Base-by-base conservation (phyloP, 345 rosid genomes). In the Nasturtium officinale region DNA sequence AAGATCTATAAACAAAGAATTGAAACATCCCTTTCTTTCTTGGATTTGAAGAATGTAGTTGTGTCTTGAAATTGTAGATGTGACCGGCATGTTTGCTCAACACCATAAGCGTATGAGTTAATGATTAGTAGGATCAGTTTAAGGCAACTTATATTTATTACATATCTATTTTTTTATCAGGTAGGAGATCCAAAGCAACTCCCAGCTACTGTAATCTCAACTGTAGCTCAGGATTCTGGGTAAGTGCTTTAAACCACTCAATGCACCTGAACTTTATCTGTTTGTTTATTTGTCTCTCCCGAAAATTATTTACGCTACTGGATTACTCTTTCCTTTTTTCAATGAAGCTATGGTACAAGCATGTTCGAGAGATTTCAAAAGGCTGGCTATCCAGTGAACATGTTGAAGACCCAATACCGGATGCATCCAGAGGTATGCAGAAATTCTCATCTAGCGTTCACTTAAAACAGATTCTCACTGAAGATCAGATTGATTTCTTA, bases 151-250 rank as follows among this genome's bases (percentile, higher is more conserved):
- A 13, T 58, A 48, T 30, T 67, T 18, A 73, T 74, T 47, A 54
- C 38, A 55, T 53, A n/a, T 69, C 10, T 12, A 2, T 65, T 46
- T 78, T 40, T 78, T 17, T 61, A 61, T 73, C 73, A 91, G 99
- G 96, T 95, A 20, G 97, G 98, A 32, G 96, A 95, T 83, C 96
- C 99, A 0, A 90, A 88, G 78, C 99, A 95, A 83, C 84, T 95
- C 58, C 96, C 99, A 52, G 99, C 96, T 73, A 91, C 99, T 65
- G 99, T 95, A 13, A 95, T 95, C 78, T 95, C 99, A 72, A 74
- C 90, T 16, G 55, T 79, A 69, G 97, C 99, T 70, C 85, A 77
- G 75, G 83, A 84, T 71, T 71, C 80, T 51, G 96, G 99, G 99
- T 95, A 84, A 77, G 50, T 62, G 26, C 50, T 72, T 71, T 64